These are phyloP conservation scores for Lagerstroemia speciosa DNA, from an alignment of 345 rosid species.

Conservation along the genomic window DNA sequence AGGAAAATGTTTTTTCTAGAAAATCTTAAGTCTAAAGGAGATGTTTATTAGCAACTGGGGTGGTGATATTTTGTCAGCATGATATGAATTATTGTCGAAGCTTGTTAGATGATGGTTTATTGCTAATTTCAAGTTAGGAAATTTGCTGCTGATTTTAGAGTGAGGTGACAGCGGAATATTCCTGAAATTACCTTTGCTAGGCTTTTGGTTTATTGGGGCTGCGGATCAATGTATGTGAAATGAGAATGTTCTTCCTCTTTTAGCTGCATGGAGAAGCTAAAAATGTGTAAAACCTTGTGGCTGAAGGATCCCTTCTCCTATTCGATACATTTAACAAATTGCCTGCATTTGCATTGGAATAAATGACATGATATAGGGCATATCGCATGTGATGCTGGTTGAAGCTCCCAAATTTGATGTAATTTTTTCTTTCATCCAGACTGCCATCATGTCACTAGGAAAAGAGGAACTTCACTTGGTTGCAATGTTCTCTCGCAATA, in stretches of 20 bases:
- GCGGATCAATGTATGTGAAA: background rate
- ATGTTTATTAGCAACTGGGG: background rate
- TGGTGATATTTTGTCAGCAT: background rate
- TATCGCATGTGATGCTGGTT: background rate
- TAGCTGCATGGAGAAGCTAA: background rate
- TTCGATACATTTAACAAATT: background rate
- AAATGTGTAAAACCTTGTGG: background rate
- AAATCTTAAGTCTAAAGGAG: background rate
- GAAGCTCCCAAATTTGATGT: background rate
- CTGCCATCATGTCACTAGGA: conserved; percentile 77
- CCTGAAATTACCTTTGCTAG: background rate
- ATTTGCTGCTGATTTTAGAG: background rate
- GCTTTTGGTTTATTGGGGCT: background rate
- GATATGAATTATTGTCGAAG: background rate
- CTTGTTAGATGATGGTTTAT: background rate
- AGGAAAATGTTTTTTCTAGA: background rate
- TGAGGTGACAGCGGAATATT: background rate
- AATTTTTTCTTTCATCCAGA: conserved; percentile 36
- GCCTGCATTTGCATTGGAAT: background rate
- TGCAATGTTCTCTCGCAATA: conserved; percentile 64
- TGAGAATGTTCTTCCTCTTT: background rate
- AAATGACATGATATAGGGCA: background rate
- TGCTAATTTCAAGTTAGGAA: background rate
- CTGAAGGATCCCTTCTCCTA: background rate
- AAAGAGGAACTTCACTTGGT: conserved; percentile 89